A percentile compares a stretch with the other conserved stretches of the same genome.
These are phyloP conservation scores for Tulasnella sp. DNA, from an alignment of 768 basidiomycete species.

Conservation along the genomic window DNA sequence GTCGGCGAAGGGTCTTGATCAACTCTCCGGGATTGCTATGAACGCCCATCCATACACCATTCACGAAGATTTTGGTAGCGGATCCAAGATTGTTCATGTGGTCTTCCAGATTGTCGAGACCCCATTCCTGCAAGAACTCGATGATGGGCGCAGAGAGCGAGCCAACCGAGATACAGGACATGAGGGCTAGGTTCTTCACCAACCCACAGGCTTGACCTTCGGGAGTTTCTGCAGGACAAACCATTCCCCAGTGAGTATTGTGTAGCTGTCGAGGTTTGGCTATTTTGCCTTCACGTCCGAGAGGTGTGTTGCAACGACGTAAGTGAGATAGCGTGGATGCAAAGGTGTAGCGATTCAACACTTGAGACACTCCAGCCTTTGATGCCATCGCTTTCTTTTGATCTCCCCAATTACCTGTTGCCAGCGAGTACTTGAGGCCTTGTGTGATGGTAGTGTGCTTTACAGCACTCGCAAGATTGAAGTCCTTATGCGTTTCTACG, in stretches of 20 bases:
- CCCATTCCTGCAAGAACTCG: conserved; percentile 98
- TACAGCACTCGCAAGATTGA: conserved; percentile 80
- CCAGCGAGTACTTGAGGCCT: conserved; percentile 93
- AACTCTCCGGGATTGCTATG: conserved; percentile 89
- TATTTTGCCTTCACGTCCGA: conserved; percentile 97
- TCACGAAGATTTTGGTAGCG: conserved; percentile 94
- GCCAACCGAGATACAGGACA: conserved; percentile 97
- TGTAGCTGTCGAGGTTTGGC: conserved; percentile 98
- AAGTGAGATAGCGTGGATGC: conserved; percentile 96
- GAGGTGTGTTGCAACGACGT: conserved; percentile 94
- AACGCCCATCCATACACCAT: conserved; percentile 99
- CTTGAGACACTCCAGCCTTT: conserved; percentile 97
- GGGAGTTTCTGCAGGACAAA: conserved; percentile 97
- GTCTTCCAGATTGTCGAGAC: conserved; percentile 87
- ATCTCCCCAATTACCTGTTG: conserved; percentile 99
- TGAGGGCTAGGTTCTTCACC: conserved; percentile 94
- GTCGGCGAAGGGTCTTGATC: conserved; percentile 82
- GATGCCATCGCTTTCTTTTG: conserved; percentile 98
- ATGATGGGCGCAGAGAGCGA: conserved; percentile 92
- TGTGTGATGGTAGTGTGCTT: conserved; percentile 97
- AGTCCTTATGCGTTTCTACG: conserved; percentile 91
- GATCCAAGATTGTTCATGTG: conserved; percentile 74
- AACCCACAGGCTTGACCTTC: conserved; percentile 99
- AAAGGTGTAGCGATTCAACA: conserved; percentile 96
- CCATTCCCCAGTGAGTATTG: conserved; percentile 99